Evolutionary conservation across 495 filamentous ascomycete species (phyloP), one percentile per base, ranked within the genome.

Genomic region (Parachaetomium inaequale): DNA sequence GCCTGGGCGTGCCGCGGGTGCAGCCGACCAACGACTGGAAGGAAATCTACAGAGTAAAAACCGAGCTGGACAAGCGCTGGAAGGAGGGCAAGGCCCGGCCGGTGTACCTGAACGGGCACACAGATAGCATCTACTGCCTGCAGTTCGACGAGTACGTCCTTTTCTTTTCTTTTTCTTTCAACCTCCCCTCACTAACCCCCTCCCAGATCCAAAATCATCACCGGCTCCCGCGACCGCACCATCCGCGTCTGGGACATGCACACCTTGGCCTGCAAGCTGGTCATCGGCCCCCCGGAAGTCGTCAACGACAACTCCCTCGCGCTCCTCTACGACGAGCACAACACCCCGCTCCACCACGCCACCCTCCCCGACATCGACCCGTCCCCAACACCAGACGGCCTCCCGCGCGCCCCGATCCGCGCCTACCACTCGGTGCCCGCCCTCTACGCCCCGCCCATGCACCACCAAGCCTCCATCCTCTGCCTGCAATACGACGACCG

Each of bases 181-280:
- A n/a, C 62, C 28, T 21, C 19, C 50, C 7, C 40, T 56, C 43
- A 56, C 73, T 73, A 72, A 75, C 63, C 25, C 3, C n/a, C 31
- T 26, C 60, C 60, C 68, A 94, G 90, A 72, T 76, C 88, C 67
- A 98, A 98, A 72, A 94, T 98, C 65, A 92, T 98, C 59, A 98
- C 95, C 15, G 94, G 94, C 58, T 97, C 94, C 15, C 87, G 95
- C 61, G 94, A 98, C 72, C 88, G 87, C 67, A 97, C 94, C 0
- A 93, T 98, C 67, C 87, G 94, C 55, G 85, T 98, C 25, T 98
- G 94, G 94, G 90, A 96, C 75, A 88, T 96, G 75, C 83, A 87
- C 63, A 93, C 88, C 11, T 90, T 87, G 69, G 79, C 88, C 58
- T 97, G 93, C 71, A 79, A 83, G 34, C 87, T 91, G 61, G 82